Evolutionary conservation across 1,139 yeast species (phyloP).

Genomic region (Saccharomycopsis crataegensis): DNA sequence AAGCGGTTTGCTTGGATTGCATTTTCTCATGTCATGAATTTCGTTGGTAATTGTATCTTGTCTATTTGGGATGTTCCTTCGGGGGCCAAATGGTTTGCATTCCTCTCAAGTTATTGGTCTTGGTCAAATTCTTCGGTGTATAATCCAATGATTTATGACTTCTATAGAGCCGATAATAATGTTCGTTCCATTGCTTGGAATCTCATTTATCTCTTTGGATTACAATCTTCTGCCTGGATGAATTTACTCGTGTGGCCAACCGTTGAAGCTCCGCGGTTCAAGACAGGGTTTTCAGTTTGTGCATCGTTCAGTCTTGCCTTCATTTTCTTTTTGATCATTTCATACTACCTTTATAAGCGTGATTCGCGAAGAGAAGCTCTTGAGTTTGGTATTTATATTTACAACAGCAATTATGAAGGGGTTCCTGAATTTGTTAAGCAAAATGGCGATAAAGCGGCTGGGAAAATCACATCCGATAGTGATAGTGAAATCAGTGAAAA

Average conservation of each 20-base stretch:
- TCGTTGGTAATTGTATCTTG: conserved; percentile 33
- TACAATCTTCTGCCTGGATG: conserved; percentile 35
- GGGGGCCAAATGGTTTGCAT: conserved; percentile 42
- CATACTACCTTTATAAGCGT: conserved; percentile 38
- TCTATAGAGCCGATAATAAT: conserved; percentile 38
- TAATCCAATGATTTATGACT: conserved; percentile 41
- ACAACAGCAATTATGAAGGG: conserved; percentile 9
- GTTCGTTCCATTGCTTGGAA: conserved; percentile 40
- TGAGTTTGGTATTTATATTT: conserved; percentile 35
- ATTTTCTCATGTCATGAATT: conserved; percentile 34
- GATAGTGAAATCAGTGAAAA: too few species aligned
- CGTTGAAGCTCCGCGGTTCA: conserved; percentile 42
- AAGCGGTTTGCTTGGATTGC: conserved; percentile 39
- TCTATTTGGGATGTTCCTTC: conserved; percentile 42
- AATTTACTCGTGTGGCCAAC: conserved; percentile 47
- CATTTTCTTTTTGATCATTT: conserved; percentile 24
- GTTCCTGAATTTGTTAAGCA: conserved; percentile 15
- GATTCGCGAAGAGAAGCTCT: conserved; percentile 38
- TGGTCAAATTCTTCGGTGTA: conserved; percentile 41
- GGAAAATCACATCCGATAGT: not conserved
- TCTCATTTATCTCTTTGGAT: conserved; percentile 38
- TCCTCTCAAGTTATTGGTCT: conserved; percentile 36
- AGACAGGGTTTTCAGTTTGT: conserved; percentile 42
- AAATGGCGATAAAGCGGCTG: not conserved
- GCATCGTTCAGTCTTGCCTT: conserved; percentile 27